Evolutionary conservation across 1,284 basidiomycete genomes (phyloP).

Genomic region (Neonothopanus nambi): DNA sequence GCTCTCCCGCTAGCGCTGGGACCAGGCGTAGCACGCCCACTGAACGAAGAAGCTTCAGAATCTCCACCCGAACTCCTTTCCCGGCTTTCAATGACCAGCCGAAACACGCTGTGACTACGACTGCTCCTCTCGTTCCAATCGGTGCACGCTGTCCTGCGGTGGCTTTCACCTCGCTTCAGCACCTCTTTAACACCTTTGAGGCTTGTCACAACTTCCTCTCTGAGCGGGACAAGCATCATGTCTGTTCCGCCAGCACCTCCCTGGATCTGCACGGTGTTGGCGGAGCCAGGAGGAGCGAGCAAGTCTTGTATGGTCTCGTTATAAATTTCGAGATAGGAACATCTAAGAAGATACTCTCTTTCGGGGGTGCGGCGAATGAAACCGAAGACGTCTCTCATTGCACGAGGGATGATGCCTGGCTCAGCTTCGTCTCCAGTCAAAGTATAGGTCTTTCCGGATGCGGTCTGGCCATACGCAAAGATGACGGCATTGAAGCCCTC

Average conservation of each 20-base stretch:
- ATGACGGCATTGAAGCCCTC: slow-evolving; percentile 95
- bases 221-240: slow-evolving; percentile 68
- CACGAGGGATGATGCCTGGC: slow-evolving; percentile 92
- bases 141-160: slow-evolving; percentile 89
- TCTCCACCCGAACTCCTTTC: slow-evolving; percentile 47
- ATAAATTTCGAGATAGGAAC: slow-evolving; percentile 96
- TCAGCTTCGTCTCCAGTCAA: slow-evolving; percentile 81
- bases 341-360: slow-evolving; percentile 92
- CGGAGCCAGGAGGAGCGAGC: slow-evolving; percentile 71
- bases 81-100: slow-evolving; percentile 83
- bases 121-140: slow-evolving; percentile 98
- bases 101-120: slow-evolving; percentile 90
- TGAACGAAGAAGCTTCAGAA: slow-evolving; percentile 12
- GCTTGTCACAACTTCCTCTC: slow-evolving; percentile 91
- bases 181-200: slow-evolving; percentile 86
- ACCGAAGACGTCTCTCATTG: slow-evolving; percentile 84
- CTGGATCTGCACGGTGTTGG: slow-evolving; percentile 71
- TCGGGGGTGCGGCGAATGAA: slow-evolving; percentile 70
- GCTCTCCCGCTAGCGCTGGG: slow-evolving; percentile 31
- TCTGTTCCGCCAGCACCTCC: slow-evolving; percentile 61
- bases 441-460: slow-evolving; percentile 93
- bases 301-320: slow-evolving; percentile 93
- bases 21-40: slow-evolving; percentile 2
- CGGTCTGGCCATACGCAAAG: slow-evolving; percentile 91
- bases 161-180: slow-evolving; percentile 82